Percentiles rank a stretch among this genome's conserved stretches.
phyloP scores from a whole-genome alignment of 345 rosid species.

The Theobroma cacao region DNA sequence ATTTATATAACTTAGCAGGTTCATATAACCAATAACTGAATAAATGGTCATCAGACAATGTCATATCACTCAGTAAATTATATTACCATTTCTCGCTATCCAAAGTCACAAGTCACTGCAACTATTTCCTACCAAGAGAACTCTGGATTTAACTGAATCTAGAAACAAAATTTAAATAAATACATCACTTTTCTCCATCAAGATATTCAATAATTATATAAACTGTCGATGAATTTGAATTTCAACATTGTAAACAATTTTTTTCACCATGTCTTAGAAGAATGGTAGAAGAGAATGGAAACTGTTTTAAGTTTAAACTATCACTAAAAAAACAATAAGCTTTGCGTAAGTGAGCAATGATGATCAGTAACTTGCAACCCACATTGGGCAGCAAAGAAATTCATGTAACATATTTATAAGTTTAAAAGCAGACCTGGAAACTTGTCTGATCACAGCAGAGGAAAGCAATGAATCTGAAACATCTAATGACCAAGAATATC shows the following conservation, averaged over 20 bases:
- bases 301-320: not conserved
- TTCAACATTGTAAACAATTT: not conserved
- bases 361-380: conserved; percentile 1
- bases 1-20: not conserved
- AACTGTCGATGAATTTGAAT: conserved; percentile 9
- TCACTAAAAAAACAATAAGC: conserved; percentile 11
- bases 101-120: not conserved
- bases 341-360: conserved; percentile 2
- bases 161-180: not conserved
- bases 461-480: not conserved
- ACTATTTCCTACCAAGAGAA: not conserved
- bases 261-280: conserved; percentile 16
- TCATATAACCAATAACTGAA: not conserved
- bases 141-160: not conserved
- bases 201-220: not conserved
- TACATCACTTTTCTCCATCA: not conserved
- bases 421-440: not conserved
- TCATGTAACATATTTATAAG: not conserved
- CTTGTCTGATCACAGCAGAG: not conserved
- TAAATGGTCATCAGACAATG: not conserved
- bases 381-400: not conserved
- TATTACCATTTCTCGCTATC: not conserved
- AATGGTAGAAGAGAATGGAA: conserved; percentile 6
- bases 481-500: not conserved
- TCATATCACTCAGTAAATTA: not conserved